A percentile compares a stretch with the other conserved stretches of the same genome.
These are phyloP conservation scores for Balamuthia mandrillaris DNA, from an alignment of 208 protist species.

Conservation along the genomic window DNA sequence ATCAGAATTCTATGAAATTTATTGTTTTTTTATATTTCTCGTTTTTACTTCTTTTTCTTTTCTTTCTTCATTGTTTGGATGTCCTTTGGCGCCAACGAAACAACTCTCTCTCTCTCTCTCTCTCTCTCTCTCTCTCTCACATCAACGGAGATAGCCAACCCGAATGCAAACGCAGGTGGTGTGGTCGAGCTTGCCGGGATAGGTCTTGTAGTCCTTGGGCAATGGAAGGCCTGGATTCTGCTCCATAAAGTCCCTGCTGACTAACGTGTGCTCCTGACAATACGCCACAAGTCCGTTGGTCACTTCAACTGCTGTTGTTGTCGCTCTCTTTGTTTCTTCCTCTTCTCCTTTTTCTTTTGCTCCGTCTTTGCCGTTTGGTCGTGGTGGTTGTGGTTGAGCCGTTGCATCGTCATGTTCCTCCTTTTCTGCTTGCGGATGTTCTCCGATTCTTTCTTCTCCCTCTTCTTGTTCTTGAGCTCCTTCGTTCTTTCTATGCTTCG, in stretches of 20 bases:
- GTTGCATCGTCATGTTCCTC: background rate
- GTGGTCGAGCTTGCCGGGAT: slow-evolving; percentile 62
- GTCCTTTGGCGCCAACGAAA: no score
- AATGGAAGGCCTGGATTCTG: slow-evolving; percentile 33
- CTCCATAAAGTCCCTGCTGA: slow-evolving; percentile 55
- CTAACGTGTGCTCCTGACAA: slow-evolving; percentile 40
- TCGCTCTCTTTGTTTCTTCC: no score
- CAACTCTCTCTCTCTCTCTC: no score
- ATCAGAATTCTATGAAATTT: no score
- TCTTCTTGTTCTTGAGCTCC: no score
- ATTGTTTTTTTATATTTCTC: no score
- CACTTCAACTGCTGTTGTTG: no score
- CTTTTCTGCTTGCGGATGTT: background rate
- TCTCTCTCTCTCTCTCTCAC: no score
- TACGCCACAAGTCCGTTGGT: no score
- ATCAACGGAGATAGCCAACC: no score
- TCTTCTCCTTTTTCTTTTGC: background rate
- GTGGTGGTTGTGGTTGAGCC: background rate
- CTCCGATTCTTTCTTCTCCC: background rate
- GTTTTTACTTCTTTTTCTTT: no score
- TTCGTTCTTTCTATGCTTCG: background rate
- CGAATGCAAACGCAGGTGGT: slow-evolving; percentile 33
- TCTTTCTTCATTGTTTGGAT: no score
- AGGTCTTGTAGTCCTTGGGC: slow-evolving; percentile 30
- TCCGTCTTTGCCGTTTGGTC: background rate